A percentile compares a stretch with the other conserved stretches of the same genome.
These are phyloP conservation scores for Plasmodium coatneyi DNA, from an alignment of 169 alveolate species.

Conservation along the genomic window DNA sequence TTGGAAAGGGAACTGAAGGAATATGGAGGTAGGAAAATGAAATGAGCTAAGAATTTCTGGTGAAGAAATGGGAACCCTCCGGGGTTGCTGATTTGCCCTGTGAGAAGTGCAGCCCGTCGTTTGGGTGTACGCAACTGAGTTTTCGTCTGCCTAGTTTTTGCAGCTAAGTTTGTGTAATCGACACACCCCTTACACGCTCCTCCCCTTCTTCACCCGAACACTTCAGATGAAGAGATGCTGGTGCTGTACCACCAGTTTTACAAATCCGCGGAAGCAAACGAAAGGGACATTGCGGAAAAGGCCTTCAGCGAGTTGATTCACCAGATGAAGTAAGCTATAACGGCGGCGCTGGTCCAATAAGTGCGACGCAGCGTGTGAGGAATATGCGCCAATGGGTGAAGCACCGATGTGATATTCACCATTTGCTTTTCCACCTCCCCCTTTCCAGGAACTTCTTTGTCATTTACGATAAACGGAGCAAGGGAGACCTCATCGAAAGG, in stretches of 20 bases:
- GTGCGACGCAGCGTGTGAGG: background rate
- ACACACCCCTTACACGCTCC: background rate
- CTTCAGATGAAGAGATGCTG: conserved; percentile 69
- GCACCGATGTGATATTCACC: background rate
- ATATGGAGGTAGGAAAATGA: conserved; percentile 44
- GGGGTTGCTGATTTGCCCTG: background rate
- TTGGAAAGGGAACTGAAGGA: conserved; percentile 64
- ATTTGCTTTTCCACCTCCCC: background rate
- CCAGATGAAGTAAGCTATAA: conserved; percentile 44
- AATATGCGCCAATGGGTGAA: background rate
- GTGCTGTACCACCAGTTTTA: conserved; percentile 40
- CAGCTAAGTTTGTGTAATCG: background rate
- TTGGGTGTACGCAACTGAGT: background rate
- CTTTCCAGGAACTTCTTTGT: conserved; percentile 29
- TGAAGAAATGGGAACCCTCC: background rate
- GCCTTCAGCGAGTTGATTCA: conserved; percentile 19
- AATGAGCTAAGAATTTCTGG: background rate
- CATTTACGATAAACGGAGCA: conserved; percentile 45
- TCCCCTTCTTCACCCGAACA: background rate
- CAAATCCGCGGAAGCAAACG: conserved; percentile 46
- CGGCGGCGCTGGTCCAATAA: background rate
- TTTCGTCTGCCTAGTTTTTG: background rate
- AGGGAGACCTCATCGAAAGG: conserved; percentile 27
- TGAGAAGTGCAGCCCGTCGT: background rate
- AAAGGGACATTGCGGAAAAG: conserved; percentile 19